These are phyloP conservation scores for Tolypocladium paradoxum DNA, from an alignment of 2,329 filamentous ascomycete genomes.

Conservation along the genomic window DNA sequence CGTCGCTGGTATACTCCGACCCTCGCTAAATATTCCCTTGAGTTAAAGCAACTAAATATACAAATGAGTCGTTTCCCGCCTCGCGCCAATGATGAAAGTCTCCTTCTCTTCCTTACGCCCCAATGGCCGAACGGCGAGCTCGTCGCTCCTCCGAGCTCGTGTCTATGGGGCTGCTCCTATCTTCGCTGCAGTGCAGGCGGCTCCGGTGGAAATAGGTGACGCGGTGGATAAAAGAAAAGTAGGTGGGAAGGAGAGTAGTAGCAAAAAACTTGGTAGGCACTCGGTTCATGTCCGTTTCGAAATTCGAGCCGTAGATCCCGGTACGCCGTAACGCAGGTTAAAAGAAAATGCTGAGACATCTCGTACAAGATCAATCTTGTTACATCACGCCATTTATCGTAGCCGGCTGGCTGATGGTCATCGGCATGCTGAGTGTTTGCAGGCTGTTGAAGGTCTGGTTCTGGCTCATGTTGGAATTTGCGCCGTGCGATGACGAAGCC, in stretches of 20 bases:
- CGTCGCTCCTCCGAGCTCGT: conserved; percentile 4
- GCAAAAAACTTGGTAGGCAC: neutral
- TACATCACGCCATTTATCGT: conserved; percentile 36
- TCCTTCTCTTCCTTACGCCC: neutral
- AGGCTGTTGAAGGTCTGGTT: conserved; percentile 42
- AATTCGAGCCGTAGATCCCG: neutral
- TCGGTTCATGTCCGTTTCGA: neutral
- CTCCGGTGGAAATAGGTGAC: conserved; percentile 5
- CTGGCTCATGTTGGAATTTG: conserved; percentile 7
- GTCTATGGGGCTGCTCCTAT: conserved; percentile 13
- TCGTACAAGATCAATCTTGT: conserved; percentile 8
- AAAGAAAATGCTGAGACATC: conserved; percentile 5
- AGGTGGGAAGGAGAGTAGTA: conserved; percentile 5
- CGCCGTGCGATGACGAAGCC: conserved; percentile 7
- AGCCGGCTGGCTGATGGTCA: conserved; percentile 48
- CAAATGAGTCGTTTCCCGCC: conserved; percentile 12
- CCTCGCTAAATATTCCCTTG: neutral
- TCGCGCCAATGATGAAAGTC: neutral
- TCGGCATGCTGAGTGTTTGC: conserved; percentile 53
- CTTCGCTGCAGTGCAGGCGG: conserved; percentile 15
- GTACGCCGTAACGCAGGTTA: conserved; percentile 6
- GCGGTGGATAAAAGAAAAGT: conserved; percentile 9
- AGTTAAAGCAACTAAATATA: conserved; percentile 18
- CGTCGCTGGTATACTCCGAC: neutral
- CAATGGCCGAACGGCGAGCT: neutral